A percentile compares a stretch with the other conserved stretches of the same genome.
Conservation (phyloP, 495 filamentous ascomycete species). For the Entonaema liquescens region DNA sequence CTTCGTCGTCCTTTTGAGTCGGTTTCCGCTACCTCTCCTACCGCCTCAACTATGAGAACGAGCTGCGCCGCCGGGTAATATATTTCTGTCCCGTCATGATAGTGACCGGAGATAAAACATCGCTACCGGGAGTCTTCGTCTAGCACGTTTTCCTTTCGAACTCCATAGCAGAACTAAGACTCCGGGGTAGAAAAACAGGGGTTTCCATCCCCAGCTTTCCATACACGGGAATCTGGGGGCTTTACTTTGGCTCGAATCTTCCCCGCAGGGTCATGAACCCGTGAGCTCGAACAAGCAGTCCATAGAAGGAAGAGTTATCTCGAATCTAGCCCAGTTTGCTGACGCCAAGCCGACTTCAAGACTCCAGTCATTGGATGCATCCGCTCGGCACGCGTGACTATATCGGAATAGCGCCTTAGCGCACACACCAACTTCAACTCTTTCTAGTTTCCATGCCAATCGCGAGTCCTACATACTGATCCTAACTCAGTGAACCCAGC, state of each 20-base stretch:
- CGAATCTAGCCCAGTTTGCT: constrained; percentile 27
- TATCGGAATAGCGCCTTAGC: constrained; percentile 33
- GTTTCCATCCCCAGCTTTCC: not conserved
- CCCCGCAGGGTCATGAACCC: constrained; percentile 3
- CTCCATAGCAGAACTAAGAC: constrained; percentile 11
- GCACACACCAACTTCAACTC: constrained; percentile 12
- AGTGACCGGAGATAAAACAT: not conserved
- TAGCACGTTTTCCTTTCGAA: constrained; percentile 16
- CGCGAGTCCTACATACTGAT: not conserved
- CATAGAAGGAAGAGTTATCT: not conserved
- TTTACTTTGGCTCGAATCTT: not conserved
- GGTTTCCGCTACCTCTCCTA: not conserved
- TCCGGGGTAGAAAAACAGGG: constrained; percentile 33
- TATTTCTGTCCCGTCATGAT: constrained; percentile 6
- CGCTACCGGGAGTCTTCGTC: not conserved
- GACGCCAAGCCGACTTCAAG: constrained; percentile 23
- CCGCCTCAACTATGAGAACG: not conserved
- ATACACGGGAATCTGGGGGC: constrained; percentile 10
- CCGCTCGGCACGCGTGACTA: constrained; percentile 13
- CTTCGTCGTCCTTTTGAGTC: constrained; percentile 11
- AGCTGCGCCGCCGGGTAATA: constrained; percentile 18
- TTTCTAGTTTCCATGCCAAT: constrained; percentile 29
- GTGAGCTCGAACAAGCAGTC: not conserved
- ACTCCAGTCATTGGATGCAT: constrained; percentile 9
- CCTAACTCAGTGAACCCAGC: constrained; percentile 9